These are phyloP conservation scores for Boechera stricta DNA, from an alignment of 345 rosid species.

Conservation along the genomic window DNA sequence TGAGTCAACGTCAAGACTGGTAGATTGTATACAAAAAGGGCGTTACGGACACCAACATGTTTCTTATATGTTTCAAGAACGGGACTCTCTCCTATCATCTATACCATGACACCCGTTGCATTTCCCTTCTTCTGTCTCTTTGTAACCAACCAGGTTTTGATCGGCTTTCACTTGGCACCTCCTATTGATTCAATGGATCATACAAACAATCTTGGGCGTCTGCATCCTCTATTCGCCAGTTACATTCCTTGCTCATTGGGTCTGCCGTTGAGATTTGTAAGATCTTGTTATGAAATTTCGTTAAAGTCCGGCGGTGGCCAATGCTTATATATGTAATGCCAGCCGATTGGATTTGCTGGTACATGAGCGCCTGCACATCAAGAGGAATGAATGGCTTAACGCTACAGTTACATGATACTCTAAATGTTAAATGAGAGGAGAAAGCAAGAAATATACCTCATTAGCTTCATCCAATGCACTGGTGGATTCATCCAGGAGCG, in stretches of 20 bases:
- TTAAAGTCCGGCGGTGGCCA: slow-evolving; percentile 81
- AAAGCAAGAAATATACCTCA: slow-evolving; percentile 62
- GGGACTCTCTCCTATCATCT: slow-evolving; percentile 7
- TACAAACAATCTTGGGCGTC: slow-evolving; percentile 41
- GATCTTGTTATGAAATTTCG: slow-evolving; percentile 58
- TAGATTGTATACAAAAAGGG: slow-evolving; percentile 22
- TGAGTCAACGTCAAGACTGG: slow-evolving; percentile 16
- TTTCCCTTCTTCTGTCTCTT: slow-evolving; percentile 10
- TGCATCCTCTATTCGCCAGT: slow-evolving; percentile 62
- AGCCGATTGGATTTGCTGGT: slow-evolving; percentile 70
- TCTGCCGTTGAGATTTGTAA: slow-evolving; percentile 66
- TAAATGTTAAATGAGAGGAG: slow-evolving; percentile 8
- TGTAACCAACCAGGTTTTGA: slow-evolving; percentile 22
- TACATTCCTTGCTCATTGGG: slow-evolving; percentile 46
- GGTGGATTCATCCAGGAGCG: slow-evolving; percentile 85
- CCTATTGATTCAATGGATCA: slow-evolving; percentile 43
- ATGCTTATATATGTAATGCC: slow-evolving; percentile 85
- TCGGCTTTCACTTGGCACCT: slow-evolving; percentile 3
- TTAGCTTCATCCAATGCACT: slow-evolving; percentile 94
- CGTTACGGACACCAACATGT: slow-evolving; percentile 1
- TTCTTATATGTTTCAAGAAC: not conserved
- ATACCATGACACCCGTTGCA: slow-evolving; percentile 5
- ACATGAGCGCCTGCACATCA: slow-evolving; percentile 63
- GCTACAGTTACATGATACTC: not conserved
- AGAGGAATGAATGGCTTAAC: not conserved